phyloP scores from a whole-genome alignment of 345 rosid genomes.

The Lepidium didymum region DNA sequence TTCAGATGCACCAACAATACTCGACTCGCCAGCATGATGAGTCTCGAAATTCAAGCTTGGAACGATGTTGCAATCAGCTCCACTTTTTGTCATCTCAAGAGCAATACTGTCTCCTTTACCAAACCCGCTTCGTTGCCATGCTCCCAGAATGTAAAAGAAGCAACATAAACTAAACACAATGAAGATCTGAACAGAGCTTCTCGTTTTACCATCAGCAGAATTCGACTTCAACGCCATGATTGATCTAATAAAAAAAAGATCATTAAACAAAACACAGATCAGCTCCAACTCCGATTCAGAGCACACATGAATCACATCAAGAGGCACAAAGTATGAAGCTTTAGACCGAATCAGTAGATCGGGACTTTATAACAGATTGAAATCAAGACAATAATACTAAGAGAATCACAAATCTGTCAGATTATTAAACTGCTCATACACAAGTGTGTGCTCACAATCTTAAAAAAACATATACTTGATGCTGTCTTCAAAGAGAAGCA shows the following conservation, averaged over 20 bases:
- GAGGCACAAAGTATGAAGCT: background rate
- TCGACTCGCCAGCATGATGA: constrained; percentile 78
- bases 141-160: constrained; percentile 88
- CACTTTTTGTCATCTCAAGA: constrained; percentile 65
- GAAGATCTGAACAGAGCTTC: constrained; percentile 82
- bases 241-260: constrained; percentile 18
- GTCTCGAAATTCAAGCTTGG: constrained; percentile 80
- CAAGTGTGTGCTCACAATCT: background rate
- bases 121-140: constrained; percentile 97
- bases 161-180: constrained; percentile 77
- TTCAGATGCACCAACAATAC: constrained; percentile 34
- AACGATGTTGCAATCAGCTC: constrained; percentile 70
- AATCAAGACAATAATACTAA: constrained; percentile 2
- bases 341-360: background rate
- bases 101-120: constrained; percentile 99
- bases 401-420: background rate
- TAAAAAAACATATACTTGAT: background rate
- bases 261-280: constrained; percentile 3
- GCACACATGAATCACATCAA: background rate
- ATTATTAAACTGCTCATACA: background rate
- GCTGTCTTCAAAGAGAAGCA: constrained; percentile 20
- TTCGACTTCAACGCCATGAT: constrained; percentile 69
- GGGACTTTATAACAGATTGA: constrained; percentile 6
- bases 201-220: constrained; percentile 70
- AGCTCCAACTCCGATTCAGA: constrained; percentile 1